These are phyloP conservation scores for Arabis hirsuta DNA, from an alignment of 345 rosid genomes.

Conservation along the genomic window DNA sequence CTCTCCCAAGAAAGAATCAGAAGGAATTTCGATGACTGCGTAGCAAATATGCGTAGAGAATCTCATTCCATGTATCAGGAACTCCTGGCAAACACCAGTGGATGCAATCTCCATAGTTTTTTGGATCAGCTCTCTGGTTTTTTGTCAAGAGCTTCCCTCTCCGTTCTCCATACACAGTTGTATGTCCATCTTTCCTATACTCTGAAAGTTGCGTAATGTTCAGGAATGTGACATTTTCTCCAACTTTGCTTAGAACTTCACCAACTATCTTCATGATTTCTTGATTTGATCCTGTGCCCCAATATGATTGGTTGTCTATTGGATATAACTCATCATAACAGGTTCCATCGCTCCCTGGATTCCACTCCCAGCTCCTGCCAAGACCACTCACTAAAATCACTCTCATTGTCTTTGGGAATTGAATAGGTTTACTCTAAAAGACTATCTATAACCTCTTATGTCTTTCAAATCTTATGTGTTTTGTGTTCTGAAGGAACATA, in stretches of 20 bases:
- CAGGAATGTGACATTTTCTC: conserved; percentile 62
- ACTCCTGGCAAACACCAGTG: conserved; percentile 98
- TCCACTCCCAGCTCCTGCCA: conserved; percentile 97
- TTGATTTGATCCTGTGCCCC: conserved; percentile 92
- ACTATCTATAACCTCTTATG: background rate
- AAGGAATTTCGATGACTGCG: conserved; percentile 48
- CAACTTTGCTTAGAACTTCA: conserved; percentile 50
- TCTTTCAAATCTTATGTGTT: background rate
- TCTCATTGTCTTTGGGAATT: background rate
- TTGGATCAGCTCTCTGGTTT: conserved; percentile 69
- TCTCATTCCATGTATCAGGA: conserved; percentile 92
- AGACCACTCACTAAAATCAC: conserved; percentile 25
- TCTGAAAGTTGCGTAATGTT: conserved; percentile 84
- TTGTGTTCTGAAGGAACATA: conserved; percentile 42
- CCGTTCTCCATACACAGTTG: conserved; percentile 73
- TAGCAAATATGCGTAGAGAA: conserved; percentile 73
- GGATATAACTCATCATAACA: conserved; percentile 81
- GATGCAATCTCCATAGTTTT: conserved; percentile 75
- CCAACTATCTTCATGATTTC: conserved; percentile 70
- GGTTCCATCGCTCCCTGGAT: conserved; percentile 68
- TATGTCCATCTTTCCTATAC: conserved; percentile 84
- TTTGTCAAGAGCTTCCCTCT: conserved; percentile 84
- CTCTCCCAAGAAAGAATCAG: background rate
- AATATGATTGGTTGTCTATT: conserved; percentile 58
- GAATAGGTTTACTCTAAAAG: background rate